Evolutionary conservation across 2,329 filamentous ascomycete genomes (phyloP).

Genomic region (Macroventuria anomochaeta): DNA sequence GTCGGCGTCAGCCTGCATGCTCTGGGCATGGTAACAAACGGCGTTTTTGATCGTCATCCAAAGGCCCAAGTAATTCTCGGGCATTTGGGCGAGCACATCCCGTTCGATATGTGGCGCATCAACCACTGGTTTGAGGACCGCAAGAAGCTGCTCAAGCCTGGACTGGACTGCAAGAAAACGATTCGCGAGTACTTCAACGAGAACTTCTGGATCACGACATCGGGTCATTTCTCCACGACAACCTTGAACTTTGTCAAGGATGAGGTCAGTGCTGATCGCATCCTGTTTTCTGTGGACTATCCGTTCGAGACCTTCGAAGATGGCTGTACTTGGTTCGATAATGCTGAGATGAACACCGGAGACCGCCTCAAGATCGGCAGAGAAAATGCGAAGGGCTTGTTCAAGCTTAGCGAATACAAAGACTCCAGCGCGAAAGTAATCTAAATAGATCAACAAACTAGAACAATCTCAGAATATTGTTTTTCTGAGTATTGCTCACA

Average conservation of each 20-base stretch:
- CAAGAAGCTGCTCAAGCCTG: constrained; percentile 45
- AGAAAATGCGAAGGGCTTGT: constrained; percentile 56
- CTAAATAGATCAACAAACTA: constrained; percentile 1
- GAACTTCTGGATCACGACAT: constrained; percentile 65
- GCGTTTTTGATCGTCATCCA: constrained; percentile 58
- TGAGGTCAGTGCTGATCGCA: constrained; percentile 58
- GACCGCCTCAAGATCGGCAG: constrained; percentile 53
- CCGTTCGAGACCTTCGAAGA: constrained; percentile 53
- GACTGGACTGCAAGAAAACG: constrained; percentile 54
- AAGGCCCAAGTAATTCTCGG: constrained; percentile 57
- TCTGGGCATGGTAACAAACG: constrained; percentile 59
- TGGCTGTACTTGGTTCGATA: constrained; percentile 55
- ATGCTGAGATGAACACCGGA: constrained; percentile 46
- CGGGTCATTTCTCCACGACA: constrained; percentile 62
- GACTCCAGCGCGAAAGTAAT: constrained; percentile 29
- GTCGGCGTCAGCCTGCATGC: constrained; percentile 65
- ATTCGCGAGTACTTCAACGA: constrained; percentile 60
- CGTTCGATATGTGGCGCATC: constrained; percentile 57
- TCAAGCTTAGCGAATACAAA: constrained; percentile 37
- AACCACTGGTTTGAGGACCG: constrained; percentile 59
- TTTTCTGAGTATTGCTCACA: too few species aligned
- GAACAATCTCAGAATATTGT: neutral
- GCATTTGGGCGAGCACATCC: constrained; percentile 58
- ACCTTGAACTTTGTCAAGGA: constrained; percentile 59
- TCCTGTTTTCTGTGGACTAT: constrained; percentile 62